Conservation (phyloP, 495 filamentous ascomycete species). For the Xylaria grammica region DNA sequence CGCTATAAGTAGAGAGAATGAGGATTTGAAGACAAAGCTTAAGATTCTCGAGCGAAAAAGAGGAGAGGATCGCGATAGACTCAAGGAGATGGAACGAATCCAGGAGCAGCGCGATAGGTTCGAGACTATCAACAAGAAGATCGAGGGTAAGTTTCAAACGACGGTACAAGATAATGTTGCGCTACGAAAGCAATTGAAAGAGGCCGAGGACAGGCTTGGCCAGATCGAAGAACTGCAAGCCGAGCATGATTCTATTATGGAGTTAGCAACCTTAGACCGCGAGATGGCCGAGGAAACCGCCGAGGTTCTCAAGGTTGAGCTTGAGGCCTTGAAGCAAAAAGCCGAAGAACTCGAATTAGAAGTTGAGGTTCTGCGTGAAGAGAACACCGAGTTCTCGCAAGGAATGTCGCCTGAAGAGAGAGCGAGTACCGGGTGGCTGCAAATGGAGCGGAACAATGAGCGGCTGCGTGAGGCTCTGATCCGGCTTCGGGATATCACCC, state of each 20-base stretch:
- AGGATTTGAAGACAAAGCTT: slow-evolving; percentile 79
- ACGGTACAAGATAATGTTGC: slow-evolving; percentile 82
- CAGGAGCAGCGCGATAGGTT: slow-evolving; percentile 85
- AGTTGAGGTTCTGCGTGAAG: slow-evolving; percentile 82
- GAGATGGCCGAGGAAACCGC: slow-evolving; percentile 97
- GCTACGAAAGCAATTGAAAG: slow-evolving; percentile 75
- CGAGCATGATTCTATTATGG: slow-evolving; percentile 82
- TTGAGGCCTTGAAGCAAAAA: slow-evolving; percentile 74
- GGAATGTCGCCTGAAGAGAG: slow-evolving; percentile 90
- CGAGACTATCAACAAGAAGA: slow-evolving; percentile 86
- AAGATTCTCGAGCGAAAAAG: slow-evolving; percentile 82
- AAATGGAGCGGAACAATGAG: slow-evolving; percentile 89
- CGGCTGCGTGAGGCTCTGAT: slow-evolving; percentile 85
- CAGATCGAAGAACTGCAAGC: slow-evolving; percentile 74
- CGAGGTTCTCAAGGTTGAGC: slow-evolving; percentile 78
- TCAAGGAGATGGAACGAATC: slow-evolving; percentile 77
- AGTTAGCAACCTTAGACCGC: slow-evolving; percentile 86
- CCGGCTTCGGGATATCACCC: slow-evolving; percentile 81
- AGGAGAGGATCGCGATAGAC: slow-evolving; percentile 83
- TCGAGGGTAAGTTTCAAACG: slow-evolving; percentile 87
- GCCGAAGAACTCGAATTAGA: slow-evolving; percentile 87
- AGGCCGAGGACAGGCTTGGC: slow-evolving; percentile 70
- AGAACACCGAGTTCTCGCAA: slow-evolving; percentile 80
- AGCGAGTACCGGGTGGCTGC: slow-evolving; percentile 83
- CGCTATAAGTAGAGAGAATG: slow-evolving; percentile 67